Evolutionary conservation across 177 flowering plant species (phyloP), one percentile per base, ranked within the genome.

Genomic region (Vitis hybrid): DNA sequence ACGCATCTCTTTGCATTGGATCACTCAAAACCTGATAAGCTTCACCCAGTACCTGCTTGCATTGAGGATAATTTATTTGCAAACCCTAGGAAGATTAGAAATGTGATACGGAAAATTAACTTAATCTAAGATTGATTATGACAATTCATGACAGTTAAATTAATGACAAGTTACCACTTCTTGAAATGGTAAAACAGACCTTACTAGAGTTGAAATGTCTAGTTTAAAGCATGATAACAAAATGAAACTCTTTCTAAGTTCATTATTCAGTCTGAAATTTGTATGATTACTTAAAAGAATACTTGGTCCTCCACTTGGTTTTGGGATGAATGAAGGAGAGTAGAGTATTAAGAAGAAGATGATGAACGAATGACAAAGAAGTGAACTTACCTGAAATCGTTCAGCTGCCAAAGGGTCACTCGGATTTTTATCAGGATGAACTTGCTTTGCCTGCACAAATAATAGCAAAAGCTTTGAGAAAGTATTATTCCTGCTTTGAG

Each of bases 21-120:
- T 95, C 96, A 82, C 98, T 92, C 77, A 95, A 75, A 66, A 90
- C 86, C 71, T 95, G 99, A 82, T 92, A 95, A 66, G 99, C 97
- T 85, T 93, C 99, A 62, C 97, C 97, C 55, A 95, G 56, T 60
- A 76, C 91, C 99, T 91, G 88, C 40, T 54, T 8, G 70, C 19
- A 62, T 49, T 32, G 6, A 55, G 55, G 2, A 46, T 40, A 13
- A 52, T 32, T 19, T 1, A 8, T 30, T 19, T 11, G 2, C 48
- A 24, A 52, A 51, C n/a, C 30, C 10, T 27, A 10, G 12, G 52
- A 52, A 3, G 4, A 50, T 19, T 52, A 35, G 46, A 35, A 35
- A 35, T 35, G 46, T 35, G 46, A 35, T 6, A 35, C 1, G 8
- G 1, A 35, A 35, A 35, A 5, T 35, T 35, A 35, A 35, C 46